Percentiles rank a stretch among this genome's conserved stretches.
These are phyloP conservation scores for Tulasnella sp. DNA, from an alignment of 768 basidiomycete species.

Conservation along the genomic window DNA sequence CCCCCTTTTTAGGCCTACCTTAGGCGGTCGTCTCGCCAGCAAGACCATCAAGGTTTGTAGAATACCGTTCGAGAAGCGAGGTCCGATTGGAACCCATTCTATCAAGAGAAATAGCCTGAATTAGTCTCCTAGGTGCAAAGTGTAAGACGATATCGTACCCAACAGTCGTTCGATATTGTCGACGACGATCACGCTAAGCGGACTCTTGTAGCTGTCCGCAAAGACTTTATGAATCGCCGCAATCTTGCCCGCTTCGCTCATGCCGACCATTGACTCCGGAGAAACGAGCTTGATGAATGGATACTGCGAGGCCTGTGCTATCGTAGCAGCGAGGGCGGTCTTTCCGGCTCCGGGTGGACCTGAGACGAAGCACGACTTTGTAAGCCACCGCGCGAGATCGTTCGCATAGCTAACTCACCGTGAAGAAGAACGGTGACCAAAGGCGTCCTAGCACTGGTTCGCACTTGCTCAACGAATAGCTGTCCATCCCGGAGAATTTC, in stretches of 20 bases:
- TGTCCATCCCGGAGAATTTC: constrained; percentile 76
- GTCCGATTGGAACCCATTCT: constrained; percentile 97
- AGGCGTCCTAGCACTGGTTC: constrained; percentile 78
- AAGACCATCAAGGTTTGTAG: constrained; percentile 84
- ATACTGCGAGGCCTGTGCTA: constrained; percentile 85
- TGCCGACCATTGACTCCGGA: constrained; percentile 95
- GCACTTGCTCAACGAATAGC: constrained; percentile 88
- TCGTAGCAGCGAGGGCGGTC: constrained; percentile 87
- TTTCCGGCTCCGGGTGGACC: constrained; percentile 85
- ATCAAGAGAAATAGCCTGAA: not conserved
- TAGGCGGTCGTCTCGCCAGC: constrained; percentile 80
- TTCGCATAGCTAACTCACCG: constrained; percentile 27
- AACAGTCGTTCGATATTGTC: constrained; percentile 90
- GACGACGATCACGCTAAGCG: constrained; percentile 88
- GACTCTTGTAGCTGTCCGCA: constrained; percentile 93
- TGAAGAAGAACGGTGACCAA: constrained; percentile 84
- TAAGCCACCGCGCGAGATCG: not conserved
- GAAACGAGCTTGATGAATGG: constrained; percentile 98
- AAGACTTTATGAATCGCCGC: constrained; percentile 86
- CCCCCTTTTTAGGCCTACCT: constrained; percentile 39
- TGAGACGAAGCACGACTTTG: constrained; percentile 12
- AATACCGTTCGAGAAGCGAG: constrained; percentile 90
- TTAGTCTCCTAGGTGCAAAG: not conserved
- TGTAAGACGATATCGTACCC: constrained; percentile 49
- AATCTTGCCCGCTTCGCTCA: constrained; percentile 85